These are phyloP conservation scores for Mycena citricolor DNA, from an alignment of 1,284 basidiomycete genomes.

Conservation along the genomic window DNA sequence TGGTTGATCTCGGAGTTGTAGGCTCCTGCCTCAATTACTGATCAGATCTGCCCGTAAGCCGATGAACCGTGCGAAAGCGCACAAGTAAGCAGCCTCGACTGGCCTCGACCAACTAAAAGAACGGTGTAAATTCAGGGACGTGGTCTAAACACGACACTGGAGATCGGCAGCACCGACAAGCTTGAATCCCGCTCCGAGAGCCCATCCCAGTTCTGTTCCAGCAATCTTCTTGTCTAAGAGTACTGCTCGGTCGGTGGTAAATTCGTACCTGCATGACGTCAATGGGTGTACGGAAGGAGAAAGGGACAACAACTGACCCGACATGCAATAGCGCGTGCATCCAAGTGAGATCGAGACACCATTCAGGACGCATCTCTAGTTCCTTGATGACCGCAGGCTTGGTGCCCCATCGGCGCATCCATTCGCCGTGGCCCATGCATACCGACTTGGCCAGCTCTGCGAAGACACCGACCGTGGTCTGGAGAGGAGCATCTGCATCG, in stretches of 20 bases:
- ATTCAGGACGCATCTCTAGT: constrained; percentile 84
- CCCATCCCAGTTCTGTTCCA: constrained; percentile 96
- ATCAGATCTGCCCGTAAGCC: too few species aligned
- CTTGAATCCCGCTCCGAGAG: constrained; percentile 66
- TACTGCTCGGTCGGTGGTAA: constrained; percentile 65
- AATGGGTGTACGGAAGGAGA: neutral
- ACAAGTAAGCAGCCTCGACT: too few species aligned
- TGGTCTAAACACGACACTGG: constrained; percentile 20
- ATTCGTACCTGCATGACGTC: constrained; percentile 56
- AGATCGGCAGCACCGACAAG: constrained; percentile 18
- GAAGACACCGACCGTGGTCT: constrained; percentile 62
- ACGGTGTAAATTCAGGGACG: too few species aligned
- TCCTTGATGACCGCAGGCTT: constrained; percentile 67
- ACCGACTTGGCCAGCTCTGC: constrained; percentile 67
- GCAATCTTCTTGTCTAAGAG: constrained; percentile 86
- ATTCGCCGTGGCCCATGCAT: constrained; percentile 66
- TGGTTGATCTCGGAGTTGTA: too few species aligned
- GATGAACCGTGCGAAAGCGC: too few species aligned
- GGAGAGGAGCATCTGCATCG: constrained; percentile 20
- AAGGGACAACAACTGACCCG: constrained; percentile 34
- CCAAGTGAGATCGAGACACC: constrained; percentile 94
- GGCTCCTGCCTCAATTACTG: too few species aligned
- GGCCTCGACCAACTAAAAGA: too few species aligned
- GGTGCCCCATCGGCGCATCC: constrained; percentile 57
- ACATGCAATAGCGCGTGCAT: constrained; percentile 87